phyloP scores from a whole-genome alignment of 129 eudicot species.

The Tanacetum coccineum region DNA sequence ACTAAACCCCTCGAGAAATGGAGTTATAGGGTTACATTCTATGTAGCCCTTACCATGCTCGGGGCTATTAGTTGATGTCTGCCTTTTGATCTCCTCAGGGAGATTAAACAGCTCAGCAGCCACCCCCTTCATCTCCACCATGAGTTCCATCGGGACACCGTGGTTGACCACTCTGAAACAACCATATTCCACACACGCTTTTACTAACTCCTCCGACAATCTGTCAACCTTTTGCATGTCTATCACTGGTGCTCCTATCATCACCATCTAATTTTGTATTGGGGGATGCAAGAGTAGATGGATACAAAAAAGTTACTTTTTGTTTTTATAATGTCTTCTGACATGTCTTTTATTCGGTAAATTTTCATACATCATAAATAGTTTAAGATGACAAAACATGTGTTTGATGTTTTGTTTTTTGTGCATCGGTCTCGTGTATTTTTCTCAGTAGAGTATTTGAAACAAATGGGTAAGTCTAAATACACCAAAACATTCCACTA shows the following conservation, averaged over 20 bases:
- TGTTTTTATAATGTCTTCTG: no score
- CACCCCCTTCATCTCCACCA: slow-evolving; percentile 55
- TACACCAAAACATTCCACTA: no score
- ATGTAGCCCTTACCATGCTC: slow-evolving; percentile 45
- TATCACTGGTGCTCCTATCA: slow-evolving; percentile 35
- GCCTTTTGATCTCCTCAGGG: slow-evolving; percentile 39
- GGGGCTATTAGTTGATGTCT: slow-evolving; percentile 20
- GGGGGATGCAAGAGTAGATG: no score
- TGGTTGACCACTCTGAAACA: slow-evolving; percentile 60
- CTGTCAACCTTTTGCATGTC: slow-evolving; percentile 38
- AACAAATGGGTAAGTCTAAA: no score
- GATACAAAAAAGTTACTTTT: no score
- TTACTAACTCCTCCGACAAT: slow-evolving; percentile 26
- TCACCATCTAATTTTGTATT: no score
- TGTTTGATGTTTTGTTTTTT: no score
- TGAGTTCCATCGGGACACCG: slow-evolving; percentile 29
- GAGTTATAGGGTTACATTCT: slow-evolving; percentile 21
- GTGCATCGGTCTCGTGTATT: no score
- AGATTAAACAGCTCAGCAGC: slow-evolving; percentile 39
- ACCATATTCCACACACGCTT: slow-evolving; percentile 50
- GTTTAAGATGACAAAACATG: no score
- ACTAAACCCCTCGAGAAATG: slow-evolving; percentile 1
- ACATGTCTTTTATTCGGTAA: no score
- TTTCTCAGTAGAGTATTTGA: no score
- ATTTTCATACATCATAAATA: no score